These are phyloP conservation scores for Tephrocybe sp. DNA, from an alignment of 768 basidiomycete genomes.

Conservation along the genomic window DNA sequence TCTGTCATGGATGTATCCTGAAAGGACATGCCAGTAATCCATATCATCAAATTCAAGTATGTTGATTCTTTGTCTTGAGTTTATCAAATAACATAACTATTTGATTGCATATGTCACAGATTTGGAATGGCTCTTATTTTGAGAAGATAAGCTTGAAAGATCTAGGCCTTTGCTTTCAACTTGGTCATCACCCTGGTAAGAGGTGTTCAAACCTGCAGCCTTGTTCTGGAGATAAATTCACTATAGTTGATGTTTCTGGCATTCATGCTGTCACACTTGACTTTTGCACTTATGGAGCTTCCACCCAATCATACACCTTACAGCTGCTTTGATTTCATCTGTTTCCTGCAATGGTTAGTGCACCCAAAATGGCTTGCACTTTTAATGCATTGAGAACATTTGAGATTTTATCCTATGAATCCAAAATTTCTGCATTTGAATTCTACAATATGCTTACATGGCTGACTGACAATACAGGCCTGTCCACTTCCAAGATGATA, in stretches of 20 bases:
- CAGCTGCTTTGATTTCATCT: conserved; percentile 29
- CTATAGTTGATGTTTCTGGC: conserved; percentile 28
- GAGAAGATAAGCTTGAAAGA: conserved; percentile 15
- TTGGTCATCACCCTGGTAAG: conserved; percentile 21
- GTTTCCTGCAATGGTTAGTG: conserved; percentile 31
- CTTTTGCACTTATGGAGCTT: conserved; percentile 30
- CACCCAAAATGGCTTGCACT: background rate
- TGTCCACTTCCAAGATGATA: too few species aligned
- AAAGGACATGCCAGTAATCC: background rate
- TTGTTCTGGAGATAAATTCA: conserved; percentile 22
- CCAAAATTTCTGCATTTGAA: too few species aligned
- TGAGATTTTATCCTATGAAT: background rate
- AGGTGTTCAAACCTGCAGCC: conserved; percentile 13
- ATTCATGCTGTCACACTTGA: conserved; percentile 29
- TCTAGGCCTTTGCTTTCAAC: conserved; percentile 27
- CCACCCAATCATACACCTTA: conserved; percentile 6
- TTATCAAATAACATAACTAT: background rate
- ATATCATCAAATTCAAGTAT: background rate
- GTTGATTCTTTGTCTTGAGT: background rate
- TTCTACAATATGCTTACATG: too few species aligned
- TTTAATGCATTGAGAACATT: conserved; percentile 25
- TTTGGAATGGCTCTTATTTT: conserved; percentile 11
- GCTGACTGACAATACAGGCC: too few species aligned
- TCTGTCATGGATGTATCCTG: background rate
- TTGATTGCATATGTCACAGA: background rate